Evolutionary conservation across 495 filamentous ascomycete species (phyloP).

Genomic region (Elasticomyces elasticus): DNA sequence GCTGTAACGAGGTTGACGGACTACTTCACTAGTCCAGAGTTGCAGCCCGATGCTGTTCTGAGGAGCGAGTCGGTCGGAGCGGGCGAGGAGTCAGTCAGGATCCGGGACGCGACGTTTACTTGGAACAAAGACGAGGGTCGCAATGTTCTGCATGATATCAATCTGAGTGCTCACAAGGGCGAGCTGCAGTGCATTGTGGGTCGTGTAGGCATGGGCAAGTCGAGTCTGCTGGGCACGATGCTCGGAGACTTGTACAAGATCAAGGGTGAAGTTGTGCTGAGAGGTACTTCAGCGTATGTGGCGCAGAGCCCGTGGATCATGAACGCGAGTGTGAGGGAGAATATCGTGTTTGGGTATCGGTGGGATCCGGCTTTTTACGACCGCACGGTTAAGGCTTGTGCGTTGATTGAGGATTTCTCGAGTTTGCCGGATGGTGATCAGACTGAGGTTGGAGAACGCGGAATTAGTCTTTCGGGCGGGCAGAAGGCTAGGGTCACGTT

Average conservation of each 20-base stretch:
- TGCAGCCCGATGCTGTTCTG: conserved; percentile 74
- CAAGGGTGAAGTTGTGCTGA: conserved; percentile 71
- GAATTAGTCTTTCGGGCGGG: conserved; percentile 92
- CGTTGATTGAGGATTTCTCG: conserved; percentile 81
- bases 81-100: conserved; percentile 75
- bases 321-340: conserved; percentile 94
- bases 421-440: conserved; percentile 91
- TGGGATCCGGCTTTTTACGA: conserved; percentile 96
- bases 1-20: conserved; percentile 78
- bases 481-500: conserved; percentile 95
- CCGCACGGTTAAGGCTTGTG: conserved; percentile 85
- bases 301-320: conserved; percentile 92
- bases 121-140: conserved; percentile 72
- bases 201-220: conserved; percentile 91
- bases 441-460: conserved; percentile 92
- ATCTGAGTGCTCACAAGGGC: conserved; percentile 78
- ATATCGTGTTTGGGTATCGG: conserved; percentile 92
- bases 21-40: conserved; percentile 79
- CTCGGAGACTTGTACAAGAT: conserved; percentile 87
- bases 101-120: conserved; percentile 81
- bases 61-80: conserved; percentile 57
- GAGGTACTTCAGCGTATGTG: conserved; percentile 79
- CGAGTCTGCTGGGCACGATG: conserved; percentile 75
- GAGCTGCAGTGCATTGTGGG: conserved; percentile 90
- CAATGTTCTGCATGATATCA: conserved; percentile 62